Evolutionary conservation across 2,329 filamentous ascomycete species (phyloP), one percentile per base, ranked within the genome.

Genomic region (Ascocoryne sarcoides): DNA sequence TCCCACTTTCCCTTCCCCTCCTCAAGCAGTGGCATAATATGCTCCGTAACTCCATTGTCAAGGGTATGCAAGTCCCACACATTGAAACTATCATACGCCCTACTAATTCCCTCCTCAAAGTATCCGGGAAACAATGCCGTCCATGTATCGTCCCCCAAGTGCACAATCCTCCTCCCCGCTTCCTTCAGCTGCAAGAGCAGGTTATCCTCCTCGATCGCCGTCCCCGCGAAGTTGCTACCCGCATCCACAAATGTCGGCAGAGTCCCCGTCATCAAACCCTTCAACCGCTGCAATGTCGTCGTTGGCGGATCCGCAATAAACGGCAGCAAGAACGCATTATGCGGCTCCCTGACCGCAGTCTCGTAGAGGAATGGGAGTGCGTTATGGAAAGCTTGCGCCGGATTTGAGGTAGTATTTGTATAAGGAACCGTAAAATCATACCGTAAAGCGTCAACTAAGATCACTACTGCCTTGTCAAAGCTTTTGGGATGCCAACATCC

Each of bases 101-200:
- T 77, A 52, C 89, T 95, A 42, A 95, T 76, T 42, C 90, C 84
- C 7, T 79, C 67, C 60, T 95, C 82, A 55, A 98, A 98, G 61
- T 93, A 88, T n/a, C 74, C 85, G 0, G 92, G 92, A 59, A 96
- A 98, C 12, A 98, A 68, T 32, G 86, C 75, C 50, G 88, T 84
- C 92, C 92, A 98, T 4, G 92, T 98, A 63, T 98, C 90, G 60
- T 98, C 92, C n/a, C 92, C 92, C 28, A 98, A 68, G 56, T 98
- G 93, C 4, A 89, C 92, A 51, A 98, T 76, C 48, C 75, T 84
- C 69, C 87, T 83, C 26, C 78, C 77, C 12, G 76, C 73, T 52
- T 70, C 66, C 41, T 68, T 71, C 45, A 85, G 54, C 54, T 85
- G 81, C 39, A 73, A 71, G 10, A 86, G 65, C 33, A 85, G 51